Base-by-base conservation (phyloP, 2,329 filamentous ascomycete genomes). In the Pseudovirgaria hyperparasitica region DNA sequence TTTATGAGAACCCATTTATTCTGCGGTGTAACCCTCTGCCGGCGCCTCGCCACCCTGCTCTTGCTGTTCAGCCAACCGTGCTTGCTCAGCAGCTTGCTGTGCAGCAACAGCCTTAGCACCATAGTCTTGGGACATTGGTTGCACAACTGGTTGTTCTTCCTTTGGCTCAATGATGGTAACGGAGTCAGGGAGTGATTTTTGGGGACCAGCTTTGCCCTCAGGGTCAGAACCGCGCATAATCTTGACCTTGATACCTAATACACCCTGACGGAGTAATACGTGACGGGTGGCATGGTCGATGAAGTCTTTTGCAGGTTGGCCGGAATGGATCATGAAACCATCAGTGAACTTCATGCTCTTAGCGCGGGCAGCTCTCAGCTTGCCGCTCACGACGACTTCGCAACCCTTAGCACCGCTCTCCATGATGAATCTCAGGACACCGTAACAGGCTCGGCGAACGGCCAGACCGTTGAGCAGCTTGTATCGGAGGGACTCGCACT, bases 311-410 rank as follows among this genome's bases (percentile, higher is more conserved):
- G 87, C 90, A 57, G 90, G 90, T 66, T 98, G 90, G 69, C 90
- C 90, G 56, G 90, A 98, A 82, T 98, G 90, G 70, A 98, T 98
- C 90, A 98, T 98, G 84, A 98, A 98, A 62, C 90, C 90, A 66
- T 98, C 86, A 65, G 90, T 98, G 80, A 98, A 98, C 80, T 98
- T 98, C 90, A 98, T 98, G 70, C 75, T 84, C 84, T 98, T 98
- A 67, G 90, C 90, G 73, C 90, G 85, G 56, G 90, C 90, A 63
- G 90, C 90, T 59, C 90, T 80, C 52, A 98, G 82, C 79, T 98
- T 98, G 65, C 90, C 90, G 50, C 85, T 94, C 48, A 98, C 90
- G 59, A 98, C 90, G 46, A 98, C 90, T 72, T 98, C 90, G 64
- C 90, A 98, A 66, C 90, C 90, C 82, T 98, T 98, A 65, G 90